phyloP scores from a whole-genome alignment of 768 basidiomycete species.

The Termitomyces sp. region DNA sequence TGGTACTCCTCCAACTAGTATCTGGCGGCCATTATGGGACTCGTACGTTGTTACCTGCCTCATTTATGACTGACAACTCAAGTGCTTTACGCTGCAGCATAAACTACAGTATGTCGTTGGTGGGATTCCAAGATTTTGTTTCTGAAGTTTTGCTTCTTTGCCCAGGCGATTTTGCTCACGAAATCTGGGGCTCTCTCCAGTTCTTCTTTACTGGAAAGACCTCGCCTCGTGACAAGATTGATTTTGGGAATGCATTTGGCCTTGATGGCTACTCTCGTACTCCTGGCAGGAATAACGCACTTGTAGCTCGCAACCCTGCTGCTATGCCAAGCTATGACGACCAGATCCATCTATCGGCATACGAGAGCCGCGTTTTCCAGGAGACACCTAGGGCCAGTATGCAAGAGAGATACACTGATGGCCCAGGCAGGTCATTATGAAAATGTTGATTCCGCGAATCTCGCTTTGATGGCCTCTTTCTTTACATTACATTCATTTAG shows the following conservation, averaged over 20 bases:
- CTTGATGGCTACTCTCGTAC: constrained; percentile 12
- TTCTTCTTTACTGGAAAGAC: constrained; percentile 49
- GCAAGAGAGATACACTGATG: not conserved
- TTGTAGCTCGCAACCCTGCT: constrained; percentile 2
- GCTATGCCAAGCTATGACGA: constrained; percentile 17
- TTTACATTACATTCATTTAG: not conserved
- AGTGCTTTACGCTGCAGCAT: constrained; percentile 18
- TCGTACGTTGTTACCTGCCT: constrained; percentile 36
- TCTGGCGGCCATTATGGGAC: constrained; percentile 73
- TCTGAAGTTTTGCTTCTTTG: not conserved
- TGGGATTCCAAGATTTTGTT: not conserved
- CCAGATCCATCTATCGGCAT: constrained; percentile 11
- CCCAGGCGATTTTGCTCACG: constrained; percentile 58
- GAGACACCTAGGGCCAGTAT: not conserved
- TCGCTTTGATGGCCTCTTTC: not conserved
- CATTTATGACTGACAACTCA: not conserved
- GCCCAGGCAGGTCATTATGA: not conserved
- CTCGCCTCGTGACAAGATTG: constrained; percentile 15
- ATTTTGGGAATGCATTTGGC: constrained; percentile 36
- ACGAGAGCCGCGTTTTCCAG: constrained; percentile 3
- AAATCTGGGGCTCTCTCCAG: constrained; percentile 57
- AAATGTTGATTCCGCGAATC: not conserved
- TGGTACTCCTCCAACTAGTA: constrained; percentile 42
- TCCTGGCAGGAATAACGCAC: not conserved
- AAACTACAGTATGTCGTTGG: constrained; percentile 22